Evolutionary conservation across 805 yeast species (phyloP).

Genomic region (Metschnikowia sp.): DNA sequence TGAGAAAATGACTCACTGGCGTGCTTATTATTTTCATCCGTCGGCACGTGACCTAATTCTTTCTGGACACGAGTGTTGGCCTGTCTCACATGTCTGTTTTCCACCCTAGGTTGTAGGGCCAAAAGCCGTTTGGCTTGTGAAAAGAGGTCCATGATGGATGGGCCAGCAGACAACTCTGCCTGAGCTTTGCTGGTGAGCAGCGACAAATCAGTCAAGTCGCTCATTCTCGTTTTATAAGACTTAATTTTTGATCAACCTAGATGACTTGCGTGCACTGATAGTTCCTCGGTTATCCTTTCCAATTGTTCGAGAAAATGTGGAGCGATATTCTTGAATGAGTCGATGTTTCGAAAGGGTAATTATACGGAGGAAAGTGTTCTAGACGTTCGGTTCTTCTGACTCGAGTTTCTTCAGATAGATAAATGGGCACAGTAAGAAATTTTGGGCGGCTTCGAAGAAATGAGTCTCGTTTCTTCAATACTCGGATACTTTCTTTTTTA

Average conservation of each 20-base stretch:
- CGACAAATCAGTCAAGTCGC: neutral
- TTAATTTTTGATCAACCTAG: no score
- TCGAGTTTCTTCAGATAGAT: no score
- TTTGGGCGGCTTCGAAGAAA: neutral
- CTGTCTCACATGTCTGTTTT: slow-evolving; percentile 36
- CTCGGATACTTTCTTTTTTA: no score
- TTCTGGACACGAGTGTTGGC: slow-evolving; percentile 29
- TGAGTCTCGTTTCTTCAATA: neutral
- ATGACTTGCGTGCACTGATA: no score
- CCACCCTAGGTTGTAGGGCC: slow-evolving; percentile 37
- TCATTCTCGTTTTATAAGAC: no score
- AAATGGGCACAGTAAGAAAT: neutral
- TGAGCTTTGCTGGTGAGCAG: slow-evolving; percentile 5
- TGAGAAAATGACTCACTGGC: neutral
- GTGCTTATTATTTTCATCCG: neutral
- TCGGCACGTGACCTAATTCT: neutral
- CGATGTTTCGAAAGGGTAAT: no score
- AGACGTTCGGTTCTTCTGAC: no score
- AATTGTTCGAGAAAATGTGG: no score
- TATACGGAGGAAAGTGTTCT: no score
- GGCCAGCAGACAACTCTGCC: slow-evolving; percentile 19
- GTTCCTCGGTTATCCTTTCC: no score
- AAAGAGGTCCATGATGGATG: slow-evolving; percentile 41
- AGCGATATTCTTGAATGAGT: no score
- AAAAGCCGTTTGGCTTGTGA: slow-evolving; percentile 39